Base-by-base conservation (phyloP, 768 basidiomycete genomes). In the Heimioporus sp. region DNA sequence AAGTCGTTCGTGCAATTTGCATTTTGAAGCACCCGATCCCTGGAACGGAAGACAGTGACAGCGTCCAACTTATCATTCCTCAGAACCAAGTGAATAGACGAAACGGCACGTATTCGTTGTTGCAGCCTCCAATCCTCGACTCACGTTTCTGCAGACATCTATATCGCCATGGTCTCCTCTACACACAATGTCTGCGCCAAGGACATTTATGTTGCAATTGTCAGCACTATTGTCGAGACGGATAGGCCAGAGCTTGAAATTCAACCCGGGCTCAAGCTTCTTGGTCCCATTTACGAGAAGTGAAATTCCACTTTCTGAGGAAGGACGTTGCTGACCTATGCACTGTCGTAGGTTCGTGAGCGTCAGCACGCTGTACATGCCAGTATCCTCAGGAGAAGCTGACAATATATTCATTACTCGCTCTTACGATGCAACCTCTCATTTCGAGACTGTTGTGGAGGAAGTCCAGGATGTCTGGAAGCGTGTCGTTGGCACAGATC, bases 401-500 rank as follows among this genome's bases (percentile, higher is more conserved):
- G 95, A 99, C 76, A 90, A 92, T 68, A 91, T 99, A 68, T 99
- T 90, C 78, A 86, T 99, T 74, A 99, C 97, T 49, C 88, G 88
- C 49, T 97, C 94, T 15, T 99, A 98, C 73, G 97, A 99, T 67
- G 96, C 97, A 9, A 98, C 97, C 11, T 94, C 92, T 28, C 97
- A 99, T 75, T 98, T 99, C 69, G 97, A 99, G 79, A 97, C 92
- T 24, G 95, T 98, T 43, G 92, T 96, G 21, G 93, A 98, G 46
- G 96, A 99, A 54, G 97, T 99, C 35, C 87, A 89, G 55, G 90
- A 98, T 70, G 92, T 98, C 38, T 99, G 93, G 92, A 85, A 87
- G 76, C 80, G 95, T 49, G 84, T 96, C 48, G 77, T 80, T 4
- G 92, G 90, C 45, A 76, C 75, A 44, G 83, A 87, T 45, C 79